Evolutionary conservation across 495 filamentous ascomycete species (phyloP).

Genomic region (Penicillium herquei): DNA sequence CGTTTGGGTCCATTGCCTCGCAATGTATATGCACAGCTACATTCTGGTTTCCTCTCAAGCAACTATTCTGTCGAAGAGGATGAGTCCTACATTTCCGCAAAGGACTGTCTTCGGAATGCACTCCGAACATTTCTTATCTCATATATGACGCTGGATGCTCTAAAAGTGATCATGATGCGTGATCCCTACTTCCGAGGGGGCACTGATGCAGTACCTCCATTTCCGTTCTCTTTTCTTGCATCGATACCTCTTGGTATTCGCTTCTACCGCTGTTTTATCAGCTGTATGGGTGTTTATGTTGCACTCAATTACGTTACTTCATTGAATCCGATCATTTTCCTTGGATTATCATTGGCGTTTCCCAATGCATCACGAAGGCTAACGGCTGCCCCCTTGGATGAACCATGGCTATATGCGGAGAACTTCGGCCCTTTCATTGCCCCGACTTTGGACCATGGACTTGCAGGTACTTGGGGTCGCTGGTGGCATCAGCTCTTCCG

Average conservation of each 20-base stretch:
- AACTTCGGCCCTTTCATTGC: slow-evolving; percentile 56
- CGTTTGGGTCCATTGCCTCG: slow-evolving; percentile 58
- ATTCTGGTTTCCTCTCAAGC: slow-evolving; percentile 10
- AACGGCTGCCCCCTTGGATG: slow-evolving; percentile 47
- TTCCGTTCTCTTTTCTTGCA: slow-evolving; percentile 40
- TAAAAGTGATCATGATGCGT: slow-evolving; percentile 62
- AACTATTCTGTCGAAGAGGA: slow-evolving; percentile 11
- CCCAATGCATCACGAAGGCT: slow-evolving; percentile 34
- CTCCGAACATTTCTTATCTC: slow-evolving; percentile 44
- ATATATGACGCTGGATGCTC: slow-evolving; percentile 65
- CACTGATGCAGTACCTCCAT: slow-evolving; percentile 37
- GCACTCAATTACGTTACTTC: slow-evolving; percentile 55
- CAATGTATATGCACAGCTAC: slow-evolving; percentile 42
- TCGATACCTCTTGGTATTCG: slow-evolving; percentile 38
- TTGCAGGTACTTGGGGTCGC: slow-evolving; percentile 74
- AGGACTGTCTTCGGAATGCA: slow-evolving; percentile 46
- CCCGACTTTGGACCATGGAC: slow-evolving; percentile 59
- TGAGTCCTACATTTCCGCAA: slow-evolving; percentile 24
- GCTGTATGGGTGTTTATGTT: slow-evolving; percentile 47
- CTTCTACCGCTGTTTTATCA: slow-evolving; percentile 50
- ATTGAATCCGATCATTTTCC: slow-evolving; percentile 56
- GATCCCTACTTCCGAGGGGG: slow-evolving; percentile 72
- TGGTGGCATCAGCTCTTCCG: slow-evolving; percentile 94
- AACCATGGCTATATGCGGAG: slow-evolving; percentile 65
- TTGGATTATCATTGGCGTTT: slow-evolving; percentile 49